Conservation (phyloP, 2,329 filamentous ascomycete genomes). For the Periconia sp. region DNA sequence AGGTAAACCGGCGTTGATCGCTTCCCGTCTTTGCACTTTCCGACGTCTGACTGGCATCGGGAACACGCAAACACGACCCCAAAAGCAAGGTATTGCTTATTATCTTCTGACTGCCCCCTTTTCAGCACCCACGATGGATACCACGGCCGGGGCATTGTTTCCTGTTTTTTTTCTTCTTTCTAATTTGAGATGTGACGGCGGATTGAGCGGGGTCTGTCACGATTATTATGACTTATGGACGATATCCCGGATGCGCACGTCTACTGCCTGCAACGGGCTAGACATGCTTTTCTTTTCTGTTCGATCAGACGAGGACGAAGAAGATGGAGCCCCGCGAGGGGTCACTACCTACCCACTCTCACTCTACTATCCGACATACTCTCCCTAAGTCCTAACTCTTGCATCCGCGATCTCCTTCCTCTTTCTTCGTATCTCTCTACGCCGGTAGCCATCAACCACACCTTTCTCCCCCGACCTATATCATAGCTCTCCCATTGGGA, state of each 20-base stretch:
- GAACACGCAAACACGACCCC: conserved; percentile 10
- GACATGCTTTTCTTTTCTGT: conserved; percentile 29
- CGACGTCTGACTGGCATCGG: conserved; percentile 6
- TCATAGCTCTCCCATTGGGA: not conserved
- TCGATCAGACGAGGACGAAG: conserved; percentile 9
- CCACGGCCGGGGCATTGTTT: conserved; percentile 34
- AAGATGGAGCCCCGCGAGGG: conserved; percentile 2
- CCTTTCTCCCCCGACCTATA: conserved; percentile 1
- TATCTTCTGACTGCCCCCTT: conserved; percentile 26
- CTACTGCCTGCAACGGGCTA: conserved; percentile 27
- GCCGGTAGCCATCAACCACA: not conserved
- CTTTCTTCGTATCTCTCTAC: not conserved
- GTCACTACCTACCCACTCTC: not conserved
- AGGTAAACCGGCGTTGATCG: conserved; percentile 6
- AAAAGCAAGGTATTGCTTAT: conserved; percentile 38
- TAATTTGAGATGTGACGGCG: conserved; percentile 32
- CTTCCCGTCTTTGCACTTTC: conserved; percentile 4
- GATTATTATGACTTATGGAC: conserved; percentile 47
- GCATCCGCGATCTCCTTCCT: conserved; percentile 1
- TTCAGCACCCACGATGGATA: conserved; percentile 31
- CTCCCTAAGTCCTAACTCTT: conserved; percentile 7
- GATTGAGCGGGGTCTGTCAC: conserved; percentile 45
- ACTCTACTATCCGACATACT: conserved; percentile 1
- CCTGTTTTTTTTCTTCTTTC: conserved; percentile 33
- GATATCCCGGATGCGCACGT: conserved; percentile 34